phyloP scores from a whole-genome alignment of 371 early-diverging fungal genomes.

The Fennellomyces sp. region DNA sequence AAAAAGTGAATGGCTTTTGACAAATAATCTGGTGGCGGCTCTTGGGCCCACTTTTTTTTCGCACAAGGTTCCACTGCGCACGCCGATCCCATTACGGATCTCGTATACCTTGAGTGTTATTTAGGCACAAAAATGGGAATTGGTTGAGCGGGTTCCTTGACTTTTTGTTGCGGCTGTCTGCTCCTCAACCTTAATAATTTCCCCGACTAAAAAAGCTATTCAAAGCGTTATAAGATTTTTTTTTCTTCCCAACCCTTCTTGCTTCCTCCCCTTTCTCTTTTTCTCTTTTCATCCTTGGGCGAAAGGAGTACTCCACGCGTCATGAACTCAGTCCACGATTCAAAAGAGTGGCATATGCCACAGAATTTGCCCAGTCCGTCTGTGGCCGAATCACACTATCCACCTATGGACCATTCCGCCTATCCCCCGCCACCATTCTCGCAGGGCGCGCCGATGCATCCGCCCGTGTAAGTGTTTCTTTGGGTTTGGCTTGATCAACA shows the following conservation, averaged over 20 bases:
- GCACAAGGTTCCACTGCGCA: slow-evolving; percentile 5
- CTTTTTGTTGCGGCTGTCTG: background rate
- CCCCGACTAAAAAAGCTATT: background rate
- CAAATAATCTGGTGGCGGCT: background rate
- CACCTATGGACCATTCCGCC: slow-evolving; percentile 7
- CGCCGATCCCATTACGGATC: background rate
- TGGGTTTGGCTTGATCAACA: too few species aligned
- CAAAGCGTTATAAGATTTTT: background rate
- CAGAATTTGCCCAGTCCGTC: background rate
- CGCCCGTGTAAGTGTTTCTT: slow-evolving; percentile 11
- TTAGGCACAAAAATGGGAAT: background rate
- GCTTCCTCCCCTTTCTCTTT: background rate
- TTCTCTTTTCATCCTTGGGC: background rate
- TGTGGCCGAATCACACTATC: slow-evolving; percentile 10
- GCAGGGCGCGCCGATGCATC: slow-evolving; percentile 9
- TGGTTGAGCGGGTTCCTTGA: background rate
- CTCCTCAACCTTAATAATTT: slow-evolving; percentile 1
- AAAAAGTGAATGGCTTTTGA: background rate
- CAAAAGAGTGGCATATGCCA: slow-evolving; percentile 10
- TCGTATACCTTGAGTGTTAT: background rate
- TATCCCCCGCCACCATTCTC: slow-evolving; percentile 4
- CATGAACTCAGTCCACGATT: slow-evolving; percentile 12
- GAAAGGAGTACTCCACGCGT: background rate
- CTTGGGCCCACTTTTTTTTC: too few species aligned
- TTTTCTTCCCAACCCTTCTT: background rate